Evolutionary conservation across 78 protist species (phyloP), one percentile per base, ranked within the genome.

Genomic region (Dictyostelium brefeldianum): DNA sequence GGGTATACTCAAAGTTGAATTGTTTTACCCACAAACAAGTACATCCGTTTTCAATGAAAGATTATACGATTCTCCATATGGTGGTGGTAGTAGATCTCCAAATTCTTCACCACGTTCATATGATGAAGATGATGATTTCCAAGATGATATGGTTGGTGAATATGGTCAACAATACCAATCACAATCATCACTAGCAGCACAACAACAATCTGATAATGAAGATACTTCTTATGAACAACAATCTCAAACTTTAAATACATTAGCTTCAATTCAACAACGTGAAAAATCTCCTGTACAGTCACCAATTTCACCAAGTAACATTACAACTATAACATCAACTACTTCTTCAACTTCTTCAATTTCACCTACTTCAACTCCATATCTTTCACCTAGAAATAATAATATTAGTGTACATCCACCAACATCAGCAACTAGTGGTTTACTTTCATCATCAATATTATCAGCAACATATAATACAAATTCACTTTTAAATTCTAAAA

Each of bases 21-120:
- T 91, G 1, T 51, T 25, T 79, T 81, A 81, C 15, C 64, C 83
- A 20, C 53, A 83, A 54, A 36, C 89, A 5, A 15, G 10, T 11
- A 47, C 36, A 18, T 75, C 89, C 3, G 95, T 91, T 5, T 91
- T 91, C 79, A 90, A 82, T 8, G 54, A 71, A 14, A 54, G 83
- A 15, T 29, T 31, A 5, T 14, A 9, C 9, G 64, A 54, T 18
- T 10, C 4, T 25, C 46, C 17, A 41, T 36, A 36, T 36, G 56
- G 36, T 11, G 56, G 36, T 11, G 18, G 36, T 71, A 53, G 56
- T 31, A 48, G 50, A 29, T 78, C 69, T 1, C 69, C 83, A 78
- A 54, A 78, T 3, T 48, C 69, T 29, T 59, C 71, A 22, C 74
- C 48, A 59, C 22, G 73, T 25, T 29, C 46, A 5, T 22, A 29